phyloP scores from a whole-genome alignment of 495 filamentous ascomycete species.

The Patellaria atrata region DNA sequence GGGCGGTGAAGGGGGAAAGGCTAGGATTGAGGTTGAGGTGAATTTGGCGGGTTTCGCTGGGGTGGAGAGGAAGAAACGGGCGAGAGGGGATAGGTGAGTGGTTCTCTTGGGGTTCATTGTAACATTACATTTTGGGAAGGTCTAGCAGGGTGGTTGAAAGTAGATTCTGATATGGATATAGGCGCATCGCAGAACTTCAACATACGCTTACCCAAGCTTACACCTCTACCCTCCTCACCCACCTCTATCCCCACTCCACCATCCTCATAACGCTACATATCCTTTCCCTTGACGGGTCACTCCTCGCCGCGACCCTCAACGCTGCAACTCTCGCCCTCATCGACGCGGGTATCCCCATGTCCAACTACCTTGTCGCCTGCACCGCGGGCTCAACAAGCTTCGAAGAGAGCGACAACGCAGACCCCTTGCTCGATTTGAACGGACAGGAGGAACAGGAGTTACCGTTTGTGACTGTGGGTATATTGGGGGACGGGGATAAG shows the following conservation, averaged over 20 bases:
- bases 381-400: conserved; percentile 52
- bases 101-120: not conserved
- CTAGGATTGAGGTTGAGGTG: conserved; percentile 67
- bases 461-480: conserved; percentile 75
- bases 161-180: conserved; percentile 26
- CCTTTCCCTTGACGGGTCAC: conserved; percentile 77
- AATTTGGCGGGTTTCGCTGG: conserved; percentile 77
- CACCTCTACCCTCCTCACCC: conserved; percentile 56
- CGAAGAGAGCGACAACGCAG: conserved; percentile 50
- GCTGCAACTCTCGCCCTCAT: conserved; percentile 84
- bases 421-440: conserved; percentile 83
- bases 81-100: conserved; percentile 59
- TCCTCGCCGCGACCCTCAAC: conserved; percentile 82
- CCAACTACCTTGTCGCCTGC: conserved; percentile 75
- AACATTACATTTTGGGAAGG: not conserved
- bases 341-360: conserved; percentile 91
- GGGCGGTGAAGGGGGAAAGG: conserved; percentile 32
- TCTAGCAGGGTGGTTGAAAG: too few relatives aligned
- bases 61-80: conserved; percentile 65
- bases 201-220: conserved; percentile 62
- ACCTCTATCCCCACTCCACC: conserved; percentile 78
- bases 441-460: conserved; percentile 77
- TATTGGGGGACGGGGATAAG: conserved; percentile 45
- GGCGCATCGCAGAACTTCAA: conserved; percentile 68
- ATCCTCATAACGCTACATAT: conserved; percentile 74